Evolutionary conservation across 164 flowering plant species (phyloP), one percentile per base, ranked within the genome.

Genomic region (Platanus orientalis): DNA sequence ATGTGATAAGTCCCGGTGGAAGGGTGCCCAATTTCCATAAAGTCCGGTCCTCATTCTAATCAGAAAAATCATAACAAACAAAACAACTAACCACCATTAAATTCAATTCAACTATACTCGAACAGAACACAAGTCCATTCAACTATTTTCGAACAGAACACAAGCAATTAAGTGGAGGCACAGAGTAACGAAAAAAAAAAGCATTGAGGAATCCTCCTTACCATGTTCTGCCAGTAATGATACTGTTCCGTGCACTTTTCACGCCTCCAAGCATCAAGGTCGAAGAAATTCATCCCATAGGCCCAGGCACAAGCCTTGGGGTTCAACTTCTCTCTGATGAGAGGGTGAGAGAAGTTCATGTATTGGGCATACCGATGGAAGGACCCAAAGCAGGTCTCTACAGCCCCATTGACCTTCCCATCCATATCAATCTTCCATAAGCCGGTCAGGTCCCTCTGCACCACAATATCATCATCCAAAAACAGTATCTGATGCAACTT

Each of bases 291-390:
- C 90, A 90, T 81, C 39, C 98, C 97, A 78, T 72, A 90, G 11
- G 98, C 96, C 98, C 98, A 93, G 1, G 92, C 98, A 75, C 98
- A 93, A 19, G 97, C 87, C 73, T 81, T 87, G 27, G 96, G 94
- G 59, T 82, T 89, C 59, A 90, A 87, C 63, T 55, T 87, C 72
- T 84, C 92, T 71, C 53, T 79, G 24, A 93, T 83, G 21, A 85
- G 75, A 53, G 92, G 90, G 52, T 93, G 73, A 27, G 98, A 90
- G 67, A 90, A 88, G 62, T 93, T 90, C 75, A 93, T 75, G 64
- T 90, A 90, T 45, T 93, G 89, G 4, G 79, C 70, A 67, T 77
- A 86, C 2, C 94, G 83, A 48, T 84, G 98, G 70, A 93, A 93
- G 9, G 97, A 81, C 17, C 97, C 97, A 61, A 90, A 90, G 75